Base-by-base conservation (phyloP, 345 rosid species). In the Melastoma malabathricum region DNA sequence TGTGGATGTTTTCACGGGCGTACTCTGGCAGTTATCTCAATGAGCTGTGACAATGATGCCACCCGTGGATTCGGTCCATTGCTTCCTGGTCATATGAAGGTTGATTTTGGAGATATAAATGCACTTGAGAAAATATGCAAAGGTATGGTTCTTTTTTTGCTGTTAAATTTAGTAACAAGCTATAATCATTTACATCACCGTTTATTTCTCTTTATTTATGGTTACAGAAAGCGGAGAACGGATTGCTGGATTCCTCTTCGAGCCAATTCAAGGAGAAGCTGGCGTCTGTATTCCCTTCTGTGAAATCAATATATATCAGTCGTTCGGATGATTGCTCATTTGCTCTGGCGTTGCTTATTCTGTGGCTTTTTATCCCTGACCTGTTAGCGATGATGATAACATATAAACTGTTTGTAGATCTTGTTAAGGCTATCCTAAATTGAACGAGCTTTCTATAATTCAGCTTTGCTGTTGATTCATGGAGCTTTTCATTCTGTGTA, bases 1-100 rank as follows among this genome's bases (percentile, higher is more conserved):
- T 84, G 98, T 64, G 95, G 98, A 20, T 92, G 98, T 76, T 92
- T 92, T 64, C 98, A 87, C 59, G 98, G 98, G 41, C 98, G 95
- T 66, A 92, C 98, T 16, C 58, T 92, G 61, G 98, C 81, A 51
- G 86, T 68, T 60, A 79, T 92, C 55, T 92, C 98, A 58, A 87
- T 92, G 98, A 92, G 98, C 64, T 92, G 98, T 74, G 98, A 92
- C 83, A 84, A 81, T 60, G 95, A 92, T 53, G 95, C 98, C 55
- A 87, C 93, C 27, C 80, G 79, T 44, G 98, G 95, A 43, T 92
- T 92, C 50, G 96, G 95, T 18, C 98, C 98, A 54, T 67, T 84
- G 69, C 66, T 92, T 70, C 83, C 93, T 0, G 98, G 98, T 55
- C 85, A 87, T 62, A 67, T 82, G 48, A 92, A 92, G 70, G 98